Conservation (phyloP, 2,329 filamentous ascomycete species). For the Paracoccidioides lutzii region DNA sequence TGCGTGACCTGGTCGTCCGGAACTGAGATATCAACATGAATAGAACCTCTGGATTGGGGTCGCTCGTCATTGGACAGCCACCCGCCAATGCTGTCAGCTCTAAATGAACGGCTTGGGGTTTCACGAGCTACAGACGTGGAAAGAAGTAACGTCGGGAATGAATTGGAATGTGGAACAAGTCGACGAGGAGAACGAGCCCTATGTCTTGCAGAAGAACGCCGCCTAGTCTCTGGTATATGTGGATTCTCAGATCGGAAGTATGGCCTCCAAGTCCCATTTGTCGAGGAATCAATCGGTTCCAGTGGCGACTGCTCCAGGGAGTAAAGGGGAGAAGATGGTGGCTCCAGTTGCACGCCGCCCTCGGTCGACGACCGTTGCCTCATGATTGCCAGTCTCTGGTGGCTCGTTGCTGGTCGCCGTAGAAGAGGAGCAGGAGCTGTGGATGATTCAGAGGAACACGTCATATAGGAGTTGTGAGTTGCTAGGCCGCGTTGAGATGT, state of each 20-base stretch:
- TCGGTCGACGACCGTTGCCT: slow-evolving; percentile 30
- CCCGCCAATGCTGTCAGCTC: neutral
- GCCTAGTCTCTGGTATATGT: slow-evolving; percentile 19
- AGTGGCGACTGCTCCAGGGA: slow-evolving; percentile 4
- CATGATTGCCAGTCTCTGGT: slow-evolving; percentile 46
- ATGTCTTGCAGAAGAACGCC: slow-evolving; percentile 21
- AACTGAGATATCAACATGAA: neutral
- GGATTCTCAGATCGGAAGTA: slow-evolving; percentile 25
- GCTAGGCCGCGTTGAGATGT: slow-evolving; percentile 39
- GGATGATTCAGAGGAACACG: slow-evolving; percentile 17
- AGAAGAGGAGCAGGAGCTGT: slow-evolving; percentile 37
- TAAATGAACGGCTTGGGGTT: slow-evolving; percentile 10
- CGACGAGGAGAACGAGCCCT: slow-evolving; percentile 27
- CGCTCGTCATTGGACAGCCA: neutral
- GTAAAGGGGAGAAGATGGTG: slow-evolving; percentile 11
- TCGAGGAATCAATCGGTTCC: slow-evolving; percentile 6
- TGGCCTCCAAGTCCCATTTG: slow-evolving; percentile 22
- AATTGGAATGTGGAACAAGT: slow-evolving; percentile 32
- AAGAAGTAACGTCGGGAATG: slow-evolving; percentile 38
- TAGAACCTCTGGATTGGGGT: neutral
- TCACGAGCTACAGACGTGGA: slow-evolving; percentile 26
- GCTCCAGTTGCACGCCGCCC: slow-evolving; percentile 2
- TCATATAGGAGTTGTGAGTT: slow-evolving; percentile 20
- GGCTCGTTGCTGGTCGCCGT: slow-evolving; percentile 49
- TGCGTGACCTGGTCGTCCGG: neutral